A percentile compares a stretch with the other conserved stretches of the same genome.
phyloP scores from a whole-genome alignment of 768 basidiomycete genomes.

The Galerina sulciceps region DNA sequence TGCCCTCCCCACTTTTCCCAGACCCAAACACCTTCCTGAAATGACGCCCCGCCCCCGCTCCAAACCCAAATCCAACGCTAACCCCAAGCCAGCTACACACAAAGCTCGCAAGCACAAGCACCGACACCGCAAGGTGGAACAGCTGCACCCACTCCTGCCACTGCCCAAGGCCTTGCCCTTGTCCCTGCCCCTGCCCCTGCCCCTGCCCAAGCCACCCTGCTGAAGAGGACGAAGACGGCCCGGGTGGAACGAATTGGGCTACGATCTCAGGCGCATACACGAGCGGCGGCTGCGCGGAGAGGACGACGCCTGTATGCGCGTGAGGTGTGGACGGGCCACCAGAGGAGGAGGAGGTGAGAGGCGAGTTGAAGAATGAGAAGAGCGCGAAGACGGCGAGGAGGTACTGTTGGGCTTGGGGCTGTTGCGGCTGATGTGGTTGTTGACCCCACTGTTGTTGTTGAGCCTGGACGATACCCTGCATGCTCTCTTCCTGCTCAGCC shows the following conservation, averaged over 20 bases:
- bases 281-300: constrained; percentile 41
- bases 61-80: constrained; percentile 14
- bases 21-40: constrained; percentile 40
- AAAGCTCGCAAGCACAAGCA: constrained; percentile 63
- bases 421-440: constrained; percentile 26
- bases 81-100: constrained; percentile 41
- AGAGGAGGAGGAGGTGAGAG: constrained; percentile 51
- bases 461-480: constrained; percentile 16
- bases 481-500: constrained; percentile 10
- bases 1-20: not conserved
- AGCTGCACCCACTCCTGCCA: constrained; percentile 61
- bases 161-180: too few relatives aligned
- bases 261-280: constrained; percentile 38
- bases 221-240: constrained; percentile 13
- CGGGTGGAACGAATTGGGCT: constrained; percentile 28
- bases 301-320: constrained; percentile 62
- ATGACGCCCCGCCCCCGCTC: constrained; percentile 19
- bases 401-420: constrained; percentile 57
- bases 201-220: too few relatives aligned
- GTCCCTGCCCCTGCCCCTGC: constrained; percentile 33
- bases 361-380: constrained; percentile 86
- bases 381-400: constrained; percentile 83
- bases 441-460: constrained; percentile 13
- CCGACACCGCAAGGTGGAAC: constrained; percentile 69
- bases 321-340: constrained; percentile 39